These are phyloP conservation scores for Colletotrichum sp. DNA, from an alignment of 2,329 filamentous ascomycete genomes.

Conservation along the genomic window DNA sequence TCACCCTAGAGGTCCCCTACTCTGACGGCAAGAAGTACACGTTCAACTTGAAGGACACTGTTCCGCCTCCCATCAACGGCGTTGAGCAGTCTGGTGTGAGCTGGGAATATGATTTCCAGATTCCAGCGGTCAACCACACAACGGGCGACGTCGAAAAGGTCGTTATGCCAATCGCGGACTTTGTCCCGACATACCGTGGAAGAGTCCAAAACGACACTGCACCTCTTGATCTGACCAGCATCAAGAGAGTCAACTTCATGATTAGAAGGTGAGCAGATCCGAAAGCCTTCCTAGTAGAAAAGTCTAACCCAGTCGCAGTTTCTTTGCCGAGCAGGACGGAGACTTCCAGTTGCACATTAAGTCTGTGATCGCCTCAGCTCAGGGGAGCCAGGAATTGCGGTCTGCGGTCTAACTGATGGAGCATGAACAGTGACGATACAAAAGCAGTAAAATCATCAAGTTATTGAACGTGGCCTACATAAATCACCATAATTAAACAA, in stretches of 20 bases:
- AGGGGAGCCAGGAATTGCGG: background rate
- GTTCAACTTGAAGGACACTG: conserved; percentile 74
- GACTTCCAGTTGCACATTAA: conserved; percentile 50
- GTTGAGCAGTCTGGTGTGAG: conserved; percentile 73
- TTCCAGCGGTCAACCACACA: conserved; percentile 21
- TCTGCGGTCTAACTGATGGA: background rate
- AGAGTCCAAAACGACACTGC: conserved; percentile 64
- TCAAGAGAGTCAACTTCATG: conserved; percentile 78
- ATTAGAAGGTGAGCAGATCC: conserved; percentile 69
- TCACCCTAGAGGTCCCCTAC: conserved; percentile 57
- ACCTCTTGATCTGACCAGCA: conserved; percentile 60
- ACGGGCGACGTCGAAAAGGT: conserved; percentile 40
- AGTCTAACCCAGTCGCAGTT: conserved; percentile 52
- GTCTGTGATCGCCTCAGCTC: conserved; percentile 1
- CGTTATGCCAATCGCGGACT: conserved; percentile 66
- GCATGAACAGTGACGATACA: too few species aligned
- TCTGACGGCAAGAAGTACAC: conserved; percentile 74
- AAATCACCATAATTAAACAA: background rate
- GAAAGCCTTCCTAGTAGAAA: background rate
- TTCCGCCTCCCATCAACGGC: conserved; percentile 64
- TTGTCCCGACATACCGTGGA: conserved; percentile 77
- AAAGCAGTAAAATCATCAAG: background rate
- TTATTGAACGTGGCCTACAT: background rate
- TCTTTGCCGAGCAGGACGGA: conserved; percentile 76
- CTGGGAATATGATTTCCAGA: conserved; percentile 74